These are phyloP conservation scores for Fusarium sp. DNA, from an alignment of 2,329 filamentous ascomycete genomes.

Conservation along the genomic window DNA sequence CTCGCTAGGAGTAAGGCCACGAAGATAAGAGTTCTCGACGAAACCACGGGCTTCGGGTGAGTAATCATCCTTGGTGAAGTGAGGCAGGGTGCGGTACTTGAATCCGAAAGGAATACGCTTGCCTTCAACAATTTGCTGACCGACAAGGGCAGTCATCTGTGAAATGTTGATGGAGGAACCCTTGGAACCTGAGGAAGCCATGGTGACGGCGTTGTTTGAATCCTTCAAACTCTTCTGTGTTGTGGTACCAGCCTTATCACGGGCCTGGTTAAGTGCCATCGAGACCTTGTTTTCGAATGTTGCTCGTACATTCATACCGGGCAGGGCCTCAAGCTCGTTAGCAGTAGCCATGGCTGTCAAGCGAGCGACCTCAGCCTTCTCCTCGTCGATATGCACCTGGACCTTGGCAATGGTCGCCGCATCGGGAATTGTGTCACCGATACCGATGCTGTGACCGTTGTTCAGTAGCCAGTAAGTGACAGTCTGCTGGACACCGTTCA, in stretches of 20 bases:
- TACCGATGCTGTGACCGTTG: constrained; percentile 97
- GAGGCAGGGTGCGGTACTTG: constrained; percentile 96
- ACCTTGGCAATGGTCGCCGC: constrained; percentile 86
- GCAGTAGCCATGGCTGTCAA: constrained; percentile 85
- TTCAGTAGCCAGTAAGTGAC: constrained; percentile 98
- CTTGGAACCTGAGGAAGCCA: constrained; percentile 97
- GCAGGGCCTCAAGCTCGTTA: constrained; percentile 90
- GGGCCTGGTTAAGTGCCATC: constrained; percentile 92
- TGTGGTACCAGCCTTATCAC: constrained; percentile 94
- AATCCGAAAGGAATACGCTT: constrained; percentile 99
- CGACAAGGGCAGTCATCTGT: constrained; percentile 98
- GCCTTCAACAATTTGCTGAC: constrained; percentile 97
- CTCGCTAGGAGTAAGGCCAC: constrained; percentile 93
- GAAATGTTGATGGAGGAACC: constrained; percentile 99
- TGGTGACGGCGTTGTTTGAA: constrained; percentile 95
- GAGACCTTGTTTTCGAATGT: constrained; percentile 99
- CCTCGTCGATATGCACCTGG: constrained; percentile 82
- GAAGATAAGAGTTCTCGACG: constrained; percentile 98
- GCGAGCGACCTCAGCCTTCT: constrained; percentile 84
- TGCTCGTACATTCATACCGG: constrained; percentile 98
- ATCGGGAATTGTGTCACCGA: constrained; percentile 97
- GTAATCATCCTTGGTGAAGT: constrained; percentile 99
- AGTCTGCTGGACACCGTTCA: constrained; percentile 94
- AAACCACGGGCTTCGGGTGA: constrained; percentile 97
- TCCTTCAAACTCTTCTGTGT: constrained; percentile 95